These are phyloP conservation scores for Rhododendron mucronatum DNA, from an alignment of 148 eudicot genomes.

Conservation along the genomic window DNA sequence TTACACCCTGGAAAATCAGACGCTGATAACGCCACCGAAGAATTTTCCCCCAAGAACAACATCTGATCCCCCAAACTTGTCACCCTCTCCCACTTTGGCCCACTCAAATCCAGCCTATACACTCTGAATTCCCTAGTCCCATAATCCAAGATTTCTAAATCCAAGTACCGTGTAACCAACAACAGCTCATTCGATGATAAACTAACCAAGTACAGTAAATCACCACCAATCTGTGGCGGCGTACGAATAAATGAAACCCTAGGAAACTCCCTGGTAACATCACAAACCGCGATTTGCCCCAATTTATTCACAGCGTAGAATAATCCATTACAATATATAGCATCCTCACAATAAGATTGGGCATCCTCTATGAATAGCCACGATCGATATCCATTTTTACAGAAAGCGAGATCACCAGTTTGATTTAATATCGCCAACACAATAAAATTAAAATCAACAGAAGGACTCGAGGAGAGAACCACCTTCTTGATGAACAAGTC, in stretches of 20 bases:
- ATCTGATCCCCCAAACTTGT: slow-evolving; percentile 38
- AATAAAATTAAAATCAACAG: slow-evolving; percentile 15
- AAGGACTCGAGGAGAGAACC: slow-evolving; percentile 50
- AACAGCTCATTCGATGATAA: slow-evolving; percentile 27
- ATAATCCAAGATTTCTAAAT: slow-evolving; percentile 21
- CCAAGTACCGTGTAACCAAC: slow-evolving; percentile 43
- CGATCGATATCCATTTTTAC: slow-evolving; percentile 35
- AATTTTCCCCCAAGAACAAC: slow-evolving; percentile 63
- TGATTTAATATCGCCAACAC: slow-evolving; percentile 45
- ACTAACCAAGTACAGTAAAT: slow-evolving; percentile 60
- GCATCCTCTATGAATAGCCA: slow-evolving; percentile 48
- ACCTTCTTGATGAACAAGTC: slow-evolving; percentile 51
- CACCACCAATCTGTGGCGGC: slow-evolving; percentile 33
- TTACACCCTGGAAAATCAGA: slow-evolving; percentile 49
- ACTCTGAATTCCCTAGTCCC: slow-evolving; percentile 50
- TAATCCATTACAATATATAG: slow-evolving; percentile 36
- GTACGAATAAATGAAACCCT: slow-evolving; percentile 26
- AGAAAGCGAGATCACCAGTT: slow-evolving; percentile 52
- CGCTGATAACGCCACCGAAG: slow-evolving; percentile 48
- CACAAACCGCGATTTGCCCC: slow-evolving; percentile 50
- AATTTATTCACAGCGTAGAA: slow-evolving; percentile 53
- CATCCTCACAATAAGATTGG: slow-evolving; percentile 53
- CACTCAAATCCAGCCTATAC: slow-evolving; percentile 31
- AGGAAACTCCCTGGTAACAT: slow-evolving; percentile 17
- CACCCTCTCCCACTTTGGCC: slow-evolving; percentile 45